Evolutionary conservation across 257 asterid species (phyloP).

Genomic region (Hygrophila difformis): DNA sequence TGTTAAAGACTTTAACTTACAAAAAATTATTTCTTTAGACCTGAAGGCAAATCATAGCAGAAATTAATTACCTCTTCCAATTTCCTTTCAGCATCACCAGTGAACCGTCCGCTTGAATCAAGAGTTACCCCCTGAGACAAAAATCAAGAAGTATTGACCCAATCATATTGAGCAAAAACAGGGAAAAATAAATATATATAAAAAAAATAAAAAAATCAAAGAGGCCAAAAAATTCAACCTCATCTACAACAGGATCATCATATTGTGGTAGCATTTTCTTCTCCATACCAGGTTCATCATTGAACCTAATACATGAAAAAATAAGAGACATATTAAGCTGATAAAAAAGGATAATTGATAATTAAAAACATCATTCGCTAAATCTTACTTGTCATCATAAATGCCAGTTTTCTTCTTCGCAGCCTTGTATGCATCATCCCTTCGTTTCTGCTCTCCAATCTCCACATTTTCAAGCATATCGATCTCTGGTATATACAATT

Average conservation of each 20-base stretch:
- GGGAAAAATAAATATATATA: background rate
- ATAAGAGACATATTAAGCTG: background rate
- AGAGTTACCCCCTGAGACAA: conserved; percentile 65
- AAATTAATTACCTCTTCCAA: conserved; percentile 63
- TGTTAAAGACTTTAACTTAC: conserved; percentile 13
- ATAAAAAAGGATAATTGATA: conserved; percentile 7
- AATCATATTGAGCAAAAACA: background rate
- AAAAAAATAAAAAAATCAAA: too few relatives aligned
- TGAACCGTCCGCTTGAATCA: conserved; percentile 81
- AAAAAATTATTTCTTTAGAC: conserved; percentile 7
- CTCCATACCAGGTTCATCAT: conserved; percentile 46
- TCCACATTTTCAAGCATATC: conserved; percentile 98
- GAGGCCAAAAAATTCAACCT: conserved; percentile 46
- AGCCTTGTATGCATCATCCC: conserved; percentile 87
- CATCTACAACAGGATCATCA: conserved; percentile 82
- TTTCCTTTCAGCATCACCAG: conserved; percentile 86
- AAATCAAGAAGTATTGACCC: conserved; percentile 16
- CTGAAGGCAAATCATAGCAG: conserved; percentile 17
- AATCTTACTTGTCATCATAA: conserved; percentile 73
- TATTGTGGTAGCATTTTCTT: conserved; percentile 87
- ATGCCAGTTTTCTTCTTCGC: conserved; percentile 77
- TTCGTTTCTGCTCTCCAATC: conserved; percentile 89
- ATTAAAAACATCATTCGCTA: conserved; percentile 7
- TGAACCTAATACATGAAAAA: conserved; percentile 48
- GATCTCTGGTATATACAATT: conserved; percentile 85